Conservation (phyloP, 495 filamentous ascomycete species). For the Schizothecium vesticola region DNA sequence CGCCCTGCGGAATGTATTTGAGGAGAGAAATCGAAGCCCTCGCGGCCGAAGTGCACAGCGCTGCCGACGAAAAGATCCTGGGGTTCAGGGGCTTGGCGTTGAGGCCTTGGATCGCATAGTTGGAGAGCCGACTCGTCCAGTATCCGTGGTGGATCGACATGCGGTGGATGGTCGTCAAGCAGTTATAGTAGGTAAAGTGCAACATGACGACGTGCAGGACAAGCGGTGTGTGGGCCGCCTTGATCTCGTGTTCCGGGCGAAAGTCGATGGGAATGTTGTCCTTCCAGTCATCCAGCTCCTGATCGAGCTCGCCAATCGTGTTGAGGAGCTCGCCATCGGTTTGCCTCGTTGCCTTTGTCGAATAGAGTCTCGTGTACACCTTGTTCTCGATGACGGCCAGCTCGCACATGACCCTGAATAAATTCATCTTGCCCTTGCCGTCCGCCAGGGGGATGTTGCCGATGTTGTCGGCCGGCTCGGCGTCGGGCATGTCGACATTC, state of each 20-base stretch:
- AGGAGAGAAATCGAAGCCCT: conserved; percentile 89
- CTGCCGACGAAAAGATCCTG: conserved; percentile 88
- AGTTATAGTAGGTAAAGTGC: conserved; percentile 97
- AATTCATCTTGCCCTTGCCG: conserved; percentile 87
- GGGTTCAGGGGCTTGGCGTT: conserved; percentile 90
- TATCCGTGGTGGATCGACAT: conserved; percentile 98
- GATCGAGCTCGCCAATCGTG: conserved; percentile 92
- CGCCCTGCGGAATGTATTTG: conserved; percentile 92
- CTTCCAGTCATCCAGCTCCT: conserved; percentile 93
- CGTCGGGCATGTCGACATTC: conserved; percentile 92
- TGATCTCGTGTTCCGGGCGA: conserved; percentile 91
- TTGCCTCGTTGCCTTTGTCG: conserved; percentile 84
- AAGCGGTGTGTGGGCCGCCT: conserved; percentile 78
- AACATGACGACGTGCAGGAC: conserved; percentile 88
- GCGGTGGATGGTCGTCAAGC: conserved; percentile 92
- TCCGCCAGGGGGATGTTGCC: conserved; percentile 87
- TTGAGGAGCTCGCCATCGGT: conserved; percentile 91
- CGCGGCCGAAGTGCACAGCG: conserved; percentile 85
- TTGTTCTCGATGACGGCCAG: conserved; percentile 88
- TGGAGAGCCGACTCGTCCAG: conserved; percentile 92
- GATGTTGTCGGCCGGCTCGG: conserved; percentile 84
- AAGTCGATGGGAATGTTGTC: conserved; percentile 90
- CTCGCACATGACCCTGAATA: conserved; percentile 86
- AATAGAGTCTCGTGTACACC: conserved; percentile 92
- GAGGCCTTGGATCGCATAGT: conserved; percentile 89